Percentiles rank a stretch among this genome's conserved stretches.
These are phyloP conservation scores for Schizothecium vesticola DNA, from an alignment of 495 filamentous ascomycete species.

Conservation along the genomic window DNA sequence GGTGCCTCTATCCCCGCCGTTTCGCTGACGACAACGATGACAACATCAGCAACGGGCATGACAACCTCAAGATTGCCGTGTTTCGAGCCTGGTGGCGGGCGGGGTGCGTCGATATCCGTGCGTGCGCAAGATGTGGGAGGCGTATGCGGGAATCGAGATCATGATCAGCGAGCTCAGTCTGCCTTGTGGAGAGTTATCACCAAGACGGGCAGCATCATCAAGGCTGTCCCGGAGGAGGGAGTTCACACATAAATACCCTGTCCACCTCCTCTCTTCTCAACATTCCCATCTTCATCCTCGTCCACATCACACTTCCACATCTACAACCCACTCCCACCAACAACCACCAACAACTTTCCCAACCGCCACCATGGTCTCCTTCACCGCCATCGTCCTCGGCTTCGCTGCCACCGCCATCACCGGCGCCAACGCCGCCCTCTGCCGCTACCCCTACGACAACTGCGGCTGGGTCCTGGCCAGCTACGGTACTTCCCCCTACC, in stretches of 20 bases:
- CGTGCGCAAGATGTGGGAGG: not conserved
- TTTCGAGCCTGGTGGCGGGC: not conserved
- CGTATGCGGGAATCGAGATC: not conserved
- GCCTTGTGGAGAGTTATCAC: not conserved
- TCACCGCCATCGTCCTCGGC: constrained; percentile 8
- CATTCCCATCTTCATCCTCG: not conserved
- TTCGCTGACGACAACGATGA: not conserved
- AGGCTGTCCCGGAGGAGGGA: not conserved
- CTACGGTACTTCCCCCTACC: not conserved
- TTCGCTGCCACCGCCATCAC: not conserved
- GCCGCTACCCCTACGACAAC: constrained; percentile 13
- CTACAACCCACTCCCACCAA: not conserved
- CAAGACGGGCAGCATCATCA: not conserved
- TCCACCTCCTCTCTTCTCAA: not conserved
- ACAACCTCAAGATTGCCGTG: not conserved
- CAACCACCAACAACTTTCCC: not conserved
- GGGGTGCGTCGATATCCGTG: not conserved
- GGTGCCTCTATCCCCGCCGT: not conserved
- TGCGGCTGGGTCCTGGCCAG: constrained; percentile 15
- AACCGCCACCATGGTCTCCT: constrained; percentile 8
- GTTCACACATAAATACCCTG: not conserved
- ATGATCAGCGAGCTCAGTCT: not conserved
- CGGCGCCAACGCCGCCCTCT: constrained; percentile 5
- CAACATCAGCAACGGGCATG: not conserved
- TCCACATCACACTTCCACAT: not conserved